Base-by-base conservation (phyloP, 2,329 filamentous ascomycete genomes). In the Arthrobotrys sphaeroides region DNA sequence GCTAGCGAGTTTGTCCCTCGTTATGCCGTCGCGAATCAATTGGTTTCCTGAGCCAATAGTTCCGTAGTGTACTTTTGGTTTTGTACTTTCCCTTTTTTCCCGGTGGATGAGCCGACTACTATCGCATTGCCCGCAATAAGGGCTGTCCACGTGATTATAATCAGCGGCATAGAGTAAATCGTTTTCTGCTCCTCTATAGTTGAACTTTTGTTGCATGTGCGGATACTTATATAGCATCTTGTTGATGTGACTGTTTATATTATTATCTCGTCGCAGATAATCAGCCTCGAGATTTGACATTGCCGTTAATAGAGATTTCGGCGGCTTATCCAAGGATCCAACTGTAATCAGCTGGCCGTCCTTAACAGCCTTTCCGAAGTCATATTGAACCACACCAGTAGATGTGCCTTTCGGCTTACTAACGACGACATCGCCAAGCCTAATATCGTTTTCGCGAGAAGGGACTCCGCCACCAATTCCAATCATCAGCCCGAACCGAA, bases 381-480 rank as follows among this genome's bases (percentile, higher is more conserved):
- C 69, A 20, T 74, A 74, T 36, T 74, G 69, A 16, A 74, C 33
- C 5, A 74, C 62, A 1, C 61, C 69, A 20, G 45, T 61, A 5
- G 43, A 61, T 16, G 22, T 26, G 5, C 55, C 62, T 20, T 33
- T 61, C 3, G 13, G 69, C n/a, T 62, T 74, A 22, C 69, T 74
- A 1, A 74, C 61, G 12, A 74, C 55, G 7, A 74, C 62, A 31
- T 74, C 69, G 28, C 69, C 81, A 1, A 81, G 77, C 1, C 80
- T 78, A 9, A 82, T 78, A 67, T 81, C 80, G 3, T 53, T 7
- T 10, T 49, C 10, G 1, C 10, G 24, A 9, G 51, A 57, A 12
- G 80, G 78, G 2, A 75, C 75, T 7, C 80, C 80, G 12, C 80
- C 80, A 24, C 79, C 80, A 20, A 81, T 79, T 16, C 80, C 80